Evolutionary conservation across 106 monocot genomes (phyloP), one percentile per base, ranked within the genome.

Genomic region (Cymbidium sinense): DNA sequence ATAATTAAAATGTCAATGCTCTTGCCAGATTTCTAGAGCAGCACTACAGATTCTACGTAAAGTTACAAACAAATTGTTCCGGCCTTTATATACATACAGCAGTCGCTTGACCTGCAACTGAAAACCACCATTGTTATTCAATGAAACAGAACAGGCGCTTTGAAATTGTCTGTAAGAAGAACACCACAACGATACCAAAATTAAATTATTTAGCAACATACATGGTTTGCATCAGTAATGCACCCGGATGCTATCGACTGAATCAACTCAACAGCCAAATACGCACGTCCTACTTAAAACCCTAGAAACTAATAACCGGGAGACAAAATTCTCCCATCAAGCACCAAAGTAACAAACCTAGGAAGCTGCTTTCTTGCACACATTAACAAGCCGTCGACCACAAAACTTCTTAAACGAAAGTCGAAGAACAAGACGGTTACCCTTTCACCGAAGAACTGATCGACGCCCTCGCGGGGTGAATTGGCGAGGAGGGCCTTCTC

Each of bases 1-100:
- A 77, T 13, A 61, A 77, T 36, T 15, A 62, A 37, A 77, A 28
- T 64, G 20, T 62, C 35, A 77, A 5, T 77, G 25, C 64, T 41
- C 65, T 77, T 65, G 39, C 77, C 11, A 77, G 28, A 12, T 37
- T 37, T 75, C 37, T 37, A 37, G 35, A 62, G 19, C 21, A 62
- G 12, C 20, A 34, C 36, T 5, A 7, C 34, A 77, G 36, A 34
- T 61, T 62, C 58, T 23, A 18, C 11, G 13, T 36, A 61, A 21
- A 34, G 55, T 10, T 13, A 27, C 9, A 55, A n/a, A 76, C 55
- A 2, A 54, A 28, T 67, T 43, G 3, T 12, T 27, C 71, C 6
- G 19, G 20, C 0, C 0, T 6, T 71, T 75, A 50, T 51, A 29
- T 29, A 75, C 75, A 29, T 47, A 75, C 30, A 55, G 55, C 0